phyloP scores from a whole-genome alignment of 345 rosid genomes.

The Raphanus sativus region DNA sequence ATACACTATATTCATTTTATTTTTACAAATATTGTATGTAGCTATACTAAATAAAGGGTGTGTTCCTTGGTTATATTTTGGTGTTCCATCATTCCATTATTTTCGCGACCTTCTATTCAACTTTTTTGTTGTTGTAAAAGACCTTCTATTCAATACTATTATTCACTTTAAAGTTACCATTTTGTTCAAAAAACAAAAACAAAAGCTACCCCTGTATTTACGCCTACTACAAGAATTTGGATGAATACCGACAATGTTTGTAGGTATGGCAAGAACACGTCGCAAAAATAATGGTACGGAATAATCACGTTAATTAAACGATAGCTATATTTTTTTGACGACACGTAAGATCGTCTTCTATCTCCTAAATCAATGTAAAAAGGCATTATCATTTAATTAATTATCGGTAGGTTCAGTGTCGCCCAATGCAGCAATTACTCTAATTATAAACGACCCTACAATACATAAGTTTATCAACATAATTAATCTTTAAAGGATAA shows the following conservation, averaged over 20 bases:
- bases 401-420: background rate
- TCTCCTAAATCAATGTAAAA: background rate
- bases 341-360: background rate
- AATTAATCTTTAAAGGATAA: background rate
- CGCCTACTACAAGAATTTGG: background rate
- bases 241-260: background rate
- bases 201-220: too few relatives aligned
- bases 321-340: background rate
- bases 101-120: background rate
- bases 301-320: background rate
- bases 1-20: background rate
- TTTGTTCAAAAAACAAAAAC: too few relatives aligned
- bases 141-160: background rate
- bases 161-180: background rate
- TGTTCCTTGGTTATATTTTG: background rate
- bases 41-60: background rate
- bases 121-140: background rate
- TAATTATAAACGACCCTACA: background rate
- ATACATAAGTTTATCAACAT: background rate
- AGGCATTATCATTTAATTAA: background rate
- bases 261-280: background rate
- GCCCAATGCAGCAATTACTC: background rate
- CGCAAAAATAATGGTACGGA: background rate
- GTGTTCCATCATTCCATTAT: background rate
- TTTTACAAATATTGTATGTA: background rate